Evolutionary conservation across 2,329 filamentous ascomycete genomes (phyloP).

Genomic region (Leptodontidium sp.): DNA sequence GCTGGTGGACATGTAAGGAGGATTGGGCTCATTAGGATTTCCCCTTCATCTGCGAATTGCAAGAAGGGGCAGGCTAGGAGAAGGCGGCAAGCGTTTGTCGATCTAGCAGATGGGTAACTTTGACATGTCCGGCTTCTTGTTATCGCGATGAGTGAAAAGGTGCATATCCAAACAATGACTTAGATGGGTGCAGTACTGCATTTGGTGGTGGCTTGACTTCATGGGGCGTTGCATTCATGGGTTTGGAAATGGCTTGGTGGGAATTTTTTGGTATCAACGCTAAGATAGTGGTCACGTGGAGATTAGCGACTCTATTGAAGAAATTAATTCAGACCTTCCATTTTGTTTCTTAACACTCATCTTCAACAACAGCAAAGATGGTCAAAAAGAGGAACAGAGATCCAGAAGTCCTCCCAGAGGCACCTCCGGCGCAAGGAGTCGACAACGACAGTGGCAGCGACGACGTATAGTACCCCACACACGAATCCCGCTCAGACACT

Average conservation of each 20-base stretch:
- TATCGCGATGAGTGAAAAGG: too few species aligned
- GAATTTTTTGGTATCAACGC: slow-evolving; percentile 18
- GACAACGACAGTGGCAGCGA: slow-evolving; percentile 45
- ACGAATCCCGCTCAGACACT: not conserved
- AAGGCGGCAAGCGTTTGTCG: too few species aligned
- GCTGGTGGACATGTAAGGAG: slow-evolving; percentile 19
- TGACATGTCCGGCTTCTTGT: too few species aligned
- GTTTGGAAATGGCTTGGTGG: not conserved
- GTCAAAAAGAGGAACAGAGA: slow-evolving; percentile 48
- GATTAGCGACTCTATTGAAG: slow-evolving; percentile 10
- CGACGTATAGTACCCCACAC: slow-evolving; percentile 38
- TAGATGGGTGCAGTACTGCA: too few species aligned
- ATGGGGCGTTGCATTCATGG: too few species aligned
- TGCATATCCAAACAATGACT: too few species aligned
- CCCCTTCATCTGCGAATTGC: slow-evolving; percentile 12
- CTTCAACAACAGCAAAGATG: slow-evolving; percentile 39
- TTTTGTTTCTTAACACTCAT: not conserved
- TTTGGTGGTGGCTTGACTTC: too few species aligned
- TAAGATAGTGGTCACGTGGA: slow-evolving; percentile 21
- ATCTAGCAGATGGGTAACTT: too few species aligned
- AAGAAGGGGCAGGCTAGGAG: too few species aligned
- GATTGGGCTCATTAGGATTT: slow-evolving; percentile 2
- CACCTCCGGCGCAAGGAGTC: slow-evolving; percentile 36
- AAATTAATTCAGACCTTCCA: slow-evolving; percentile 13
- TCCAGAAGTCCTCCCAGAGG: slow-evolving; percentile 45